Evolutionary conservation across 805 yeast species (phyloP).

Genomic region (Wickerhamomyces chambardii): DNA sequence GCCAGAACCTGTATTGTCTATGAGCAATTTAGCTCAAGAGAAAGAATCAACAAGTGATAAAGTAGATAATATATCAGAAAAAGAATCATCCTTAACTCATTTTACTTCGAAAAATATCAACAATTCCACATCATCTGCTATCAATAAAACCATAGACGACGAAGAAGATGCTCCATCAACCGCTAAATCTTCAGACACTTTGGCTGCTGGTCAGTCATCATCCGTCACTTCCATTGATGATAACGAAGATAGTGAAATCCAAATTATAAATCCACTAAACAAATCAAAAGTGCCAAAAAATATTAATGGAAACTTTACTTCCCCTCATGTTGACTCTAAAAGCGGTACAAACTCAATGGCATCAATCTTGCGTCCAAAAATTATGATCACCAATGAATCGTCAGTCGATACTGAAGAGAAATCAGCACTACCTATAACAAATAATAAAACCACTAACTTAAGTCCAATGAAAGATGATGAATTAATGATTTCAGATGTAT

Average conservation of each 20-base stretch:
- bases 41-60: too few relatives aligned
- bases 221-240: constrained; percentile 12
- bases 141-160: constrained; percentile 4
- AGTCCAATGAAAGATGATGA: background rate
- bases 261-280: background rate
- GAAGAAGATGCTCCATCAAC: constrained; percentile 16
- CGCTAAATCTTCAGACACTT: constrained; percentile 13
- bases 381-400: background rate
- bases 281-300: too few relatives aligned
- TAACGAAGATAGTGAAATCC: background rate
- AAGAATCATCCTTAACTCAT: background rate
- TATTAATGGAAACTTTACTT: too few relatives aligned
- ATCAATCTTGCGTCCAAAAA: background rate
- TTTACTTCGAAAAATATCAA: too few relatives aligned
- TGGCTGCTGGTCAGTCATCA: constrained; percentile 10
- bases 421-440: background rate
- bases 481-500: background rate
- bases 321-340: too few relatives aligned
- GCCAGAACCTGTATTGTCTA: too few relatives aligned
- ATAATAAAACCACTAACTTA: background rate
- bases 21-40: too few relatives aligned
- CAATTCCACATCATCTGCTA: too few relatives aligned
- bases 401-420: too few relatives aligned
- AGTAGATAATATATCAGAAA: too few relatives aligned
- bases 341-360: background rate